Base-by-base conservation (phyloP, 2,329 filamentous ascomycete genomes). In the Hypoxylon rubiginosum region DNA sequence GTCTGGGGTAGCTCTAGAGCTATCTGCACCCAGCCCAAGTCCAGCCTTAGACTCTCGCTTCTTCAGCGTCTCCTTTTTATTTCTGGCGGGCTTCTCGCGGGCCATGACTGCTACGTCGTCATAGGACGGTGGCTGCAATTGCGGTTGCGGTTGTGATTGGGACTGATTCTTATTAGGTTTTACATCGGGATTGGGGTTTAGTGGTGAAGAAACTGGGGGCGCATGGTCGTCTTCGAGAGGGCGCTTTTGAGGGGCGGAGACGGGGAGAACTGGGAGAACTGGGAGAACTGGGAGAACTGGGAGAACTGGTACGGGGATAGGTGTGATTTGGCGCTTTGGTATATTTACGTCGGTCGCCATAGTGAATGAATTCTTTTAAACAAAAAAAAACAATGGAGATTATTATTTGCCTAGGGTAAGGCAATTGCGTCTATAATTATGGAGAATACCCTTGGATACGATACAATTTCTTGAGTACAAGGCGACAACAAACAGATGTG, bases 121-220 rank as follows among this genome's bases (percentile, higher is more conserved):
- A 62, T 74, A 76, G 13, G 77, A 73, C 21, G 79, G 78, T 2
- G 78, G 17, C 39, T 43, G 39, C 6, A 6, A 10, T 21, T 43
- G 39, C n/a, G 17, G 39, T 21, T 43, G 39, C 17, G 17, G 10
- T 43, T 43, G 39, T 9, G 39, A 21, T 11, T 43, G 39, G n/a
- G 39, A 19, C 6, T 19, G 39, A n/a, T 8, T 73, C 58, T 81
- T 82, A 45, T 75, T 75, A 9, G 76, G 71, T 65, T 76, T 75
- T 69, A 75, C 9, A 65, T 82, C 86, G 67, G 85, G 83, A 49
- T 91, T 88, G 50, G 90, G 89, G 72, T 94, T 94, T 67, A 94
- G 85, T 28, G 91, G 91, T 10, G 92, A 94, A 2, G 91, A 88
- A 1, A 93, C 84, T 11, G 89, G 85, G 4, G 92, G 91, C 66